Conservation (phyloP, 177 flowering plant genomes). For the Vitis hybrid region DNA sequence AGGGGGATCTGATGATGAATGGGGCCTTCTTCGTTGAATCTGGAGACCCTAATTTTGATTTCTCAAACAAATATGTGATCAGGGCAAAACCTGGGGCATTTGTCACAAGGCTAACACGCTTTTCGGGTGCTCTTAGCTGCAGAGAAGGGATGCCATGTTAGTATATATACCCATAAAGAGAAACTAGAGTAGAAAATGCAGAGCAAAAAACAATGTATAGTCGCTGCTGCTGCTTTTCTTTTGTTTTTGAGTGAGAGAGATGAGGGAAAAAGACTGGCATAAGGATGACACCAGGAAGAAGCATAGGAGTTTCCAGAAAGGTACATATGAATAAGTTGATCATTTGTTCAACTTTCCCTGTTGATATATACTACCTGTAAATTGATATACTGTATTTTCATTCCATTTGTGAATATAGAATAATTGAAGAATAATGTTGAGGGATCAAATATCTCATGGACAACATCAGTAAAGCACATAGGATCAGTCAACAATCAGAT, state of each 20-base stretch:
- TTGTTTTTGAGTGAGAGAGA: not conserved
- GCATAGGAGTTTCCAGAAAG: not conserved
- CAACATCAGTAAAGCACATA: too few relatives aligned
- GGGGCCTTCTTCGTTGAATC: constrained; percentile 63
- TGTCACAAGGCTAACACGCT: constrained; percentile 35
- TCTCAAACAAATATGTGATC: constrained; percentile 19
- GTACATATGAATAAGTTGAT: not conserved
- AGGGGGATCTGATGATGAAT: constrained; percentile 56
- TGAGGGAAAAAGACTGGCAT: not conserved
- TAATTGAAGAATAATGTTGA: too few relatives aligned
- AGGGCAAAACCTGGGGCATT: constrained; percentile 33
- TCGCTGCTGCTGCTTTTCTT: not conserved
- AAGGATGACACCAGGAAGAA: not conserved
- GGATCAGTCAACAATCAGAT: too few relatives aligned
- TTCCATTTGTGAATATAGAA: too few relatives aligned
- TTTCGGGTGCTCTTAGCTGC: constrained; percentile 37
- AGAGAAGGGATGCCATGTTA: constrained; percentile 16
- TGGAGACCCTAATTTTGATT: constrained; percentile 23
- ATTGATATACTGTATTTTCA: too few relatives aligned
- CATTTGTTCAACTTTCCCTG: too few relatives aligned
- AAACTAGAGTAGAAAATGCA: not conserved
- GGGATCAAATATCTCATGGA: too few relatives aligned
- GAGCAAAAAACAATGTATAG: not conserved
- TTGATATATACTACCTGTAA: too few relatives aligned
- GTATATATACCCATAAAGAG: not conserved